Evolutionary conservation across 768 basidiomycete species (phyloP), one percentile per base, ranked within the genome.

Genomic region (Panaeolus cyanescens): DNA sequence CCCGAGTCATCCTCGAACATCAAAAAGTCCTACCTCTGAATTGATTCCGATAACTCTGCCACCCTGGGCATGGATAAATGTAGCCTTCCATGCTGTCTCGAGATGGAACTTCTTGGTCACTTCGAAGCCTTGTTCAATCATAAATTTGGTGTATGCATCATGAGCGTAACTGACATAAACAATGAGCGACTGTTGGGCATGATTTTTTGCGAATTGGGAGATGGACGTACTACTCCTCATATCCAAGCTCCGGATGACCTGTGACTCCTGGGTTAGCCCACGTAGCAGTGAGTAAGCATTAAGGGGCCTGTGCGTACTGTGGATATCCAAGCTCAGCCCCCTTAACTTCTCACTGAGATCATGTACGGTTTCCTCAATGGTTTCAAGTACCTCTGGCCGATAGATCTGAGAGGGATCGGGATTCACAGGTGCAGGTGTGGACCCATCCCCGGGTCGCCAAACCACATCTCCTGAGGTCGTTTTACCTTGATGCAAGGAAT

Each of bases 71-170:
- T 88, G 80, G 12, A 80, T 75, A 66, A 83, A 92, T 2, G 80
- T 82, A 0, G 92, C 92, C 15, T 79, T 74, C 91, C 91, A 92
- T 7, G 90, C 91, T 0, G 91, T 93, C n/a, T 84, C 80, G 22
- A 93, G 76, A 54, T 82, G 80, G 67, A 86, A 82, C 53, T 90
- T 83, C 55, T 74, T 79, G 40, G 80, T 81, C 13, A 92, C 87
- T 17, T 79, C 72, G 69, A 89, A 92, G 0, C 88, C 90, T 28
- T 87, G 85, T 53, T 79, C 78, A 36, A 72, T 77, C 82, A 93
- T 85, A 68, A 91, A 92, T 0, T 74, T 70, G 0, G 90, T 89
- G 25, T 90, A 80, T 2, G 77, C 79, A 65, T 92, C 89, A 63
- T 93, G 91, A 0, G 91, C 86, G 71, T 87, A 78, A 57, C 90